These are phyloP conservation scores for Globisporangium solare DNA, from an alignment of 352 stramenopile species.

Conservation along the genomic window DNA sequence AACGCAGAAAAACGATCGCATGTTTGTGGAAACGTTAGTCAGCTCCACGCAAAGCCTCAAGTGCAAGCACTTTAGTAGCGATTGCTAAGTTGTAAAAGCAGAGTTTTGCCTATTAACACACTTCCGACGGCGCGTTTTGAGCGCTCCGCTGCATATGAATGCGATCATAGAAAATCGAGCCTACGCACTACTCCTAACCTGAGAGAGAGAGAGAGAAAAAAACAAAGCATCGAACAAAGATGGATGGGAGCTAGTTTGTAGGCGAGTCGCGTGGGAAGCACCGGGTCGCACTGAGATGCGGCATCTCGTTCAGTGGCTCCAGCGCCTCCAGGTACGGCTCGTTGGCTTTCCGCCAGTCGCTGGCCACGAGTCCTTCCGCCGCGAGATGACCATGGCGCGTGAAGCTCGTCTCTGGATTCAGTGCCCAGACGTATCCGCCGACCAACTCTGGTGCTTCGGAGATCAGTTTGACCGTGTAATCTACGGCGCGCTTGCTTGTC, in stretches of 20 bases:
- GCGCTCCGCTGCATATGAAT: neutral
- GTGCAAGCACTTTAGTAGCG: too few species aligned
- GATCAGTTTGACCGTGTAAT: constrained; percentile 62
- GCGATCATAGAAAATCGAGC: constrained; percentile 2
- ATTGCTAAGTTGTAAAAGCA: too few species aligned
- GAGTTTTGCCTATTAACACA: neutral
- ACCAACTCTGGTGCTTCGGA: constrained; percentile 30
- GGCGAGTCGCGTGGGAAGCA: constrained; percentile 26
- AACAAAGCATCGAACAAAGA: neutral
- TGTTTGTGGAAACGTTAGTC: too few species aligned
- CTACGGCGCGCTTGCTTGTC: constrained; percentile 54
- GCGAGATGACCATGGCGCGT: constrained; percentile 39
- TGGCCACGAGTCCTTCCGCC: constrained; percentile 38
- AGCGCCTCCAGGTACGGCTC: constrained; percentile 37
- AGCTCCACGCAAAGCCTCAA: too few species aligned
- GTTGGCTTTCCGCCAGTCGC: constrained; percentile 63
- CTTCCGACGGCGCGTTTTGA: constrained; percentile 6
- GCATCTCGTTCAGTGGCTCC: constrained; percentile 42
- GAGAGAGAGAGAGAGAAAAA: too few species aligned
- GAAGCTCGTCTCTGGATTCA: constrained; percentile 70
- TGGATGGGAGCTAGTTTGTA: neutral
- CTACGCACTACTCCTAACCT: constrained; percentile 2
- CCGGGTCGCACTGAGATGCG: constrained; percentile 39
- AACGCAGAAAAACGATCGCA: too few species aligned
- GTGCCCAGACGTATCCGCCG: constrained; percentile 66